Conservation (phyloP, 2,329 filamentous ascomycete genomes). For the Diaporthe ilicicola region DNA sequence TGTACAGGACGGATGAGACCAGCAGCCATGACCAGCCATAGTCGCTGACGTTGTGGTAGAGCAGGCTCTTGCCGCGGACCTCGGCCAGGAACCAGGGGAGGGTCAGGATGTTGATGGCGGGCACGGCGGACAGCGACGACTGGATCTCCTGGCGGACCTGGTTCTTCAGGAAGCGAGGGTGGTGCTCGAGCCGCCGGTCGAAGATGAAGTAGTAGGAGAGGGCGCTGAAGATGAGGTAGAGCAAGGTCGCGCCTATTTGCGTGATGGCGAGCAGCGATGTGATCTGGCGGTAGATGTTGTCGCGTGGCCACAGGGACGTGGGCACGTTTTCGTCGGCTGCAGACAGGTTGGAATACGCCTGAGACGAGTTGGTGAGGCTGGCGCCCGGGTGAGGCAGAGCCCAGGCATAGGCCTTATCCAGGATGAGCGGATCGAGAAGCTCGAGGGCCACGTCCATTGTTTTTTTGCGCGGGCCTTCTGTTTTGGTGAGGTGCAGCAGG, state of each 20-base stretch:
- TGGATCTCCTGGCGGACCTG: conserved; percentile 54
- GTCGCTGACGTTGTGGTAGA: conserved; percentile 50
- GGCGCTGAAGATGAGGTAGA: conserved; percentile 72
- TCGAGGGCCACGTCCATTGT: conserved; percentile 52
- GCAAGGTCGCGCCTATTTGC: conserved; percentile 45
- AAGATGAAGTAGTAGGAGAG: conserved; percentile 77
- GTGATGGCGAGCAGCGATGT: conserved; percentile 49
- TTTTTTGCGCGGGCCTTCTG: background rate
- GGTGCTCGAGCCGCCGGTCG: conserved; percentile 54
- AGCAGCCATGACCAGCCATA: conserved; percentile 51
- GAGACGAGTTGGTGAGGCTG: conserved; percentile 24
- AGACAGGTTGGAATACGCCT: conserved; percentile 13
- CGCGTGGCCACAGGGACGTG: conserved; percentile 47
- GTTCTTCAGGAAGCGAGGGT: conserved; percentile 58
- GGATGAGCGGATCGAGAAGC: conserved; percentile 50
- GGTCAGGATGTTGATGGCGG: conserved; percentile 54
- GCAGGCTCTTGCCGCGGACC: conserved; percentile 54
- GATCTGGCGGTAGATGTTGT: conserved; percentile 51
- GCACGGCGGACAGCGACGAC: conserved; percentile 52
- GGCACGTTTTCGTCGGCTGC: conserved; percentile 29
- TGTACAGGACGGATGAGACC: conserved; percentile 50
- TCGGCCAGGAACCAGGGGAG: conserved; percentile 56
- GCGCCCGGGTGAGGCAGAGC: conserved; percentile 41
- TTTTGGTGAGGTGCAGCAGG: background rate
- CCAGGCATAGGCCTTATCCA: conserved; percentile 51